Evolutionary conservation across 352 stramenopile species (phyloP), one percentile per base, ranked within the genome.

Genomic region (Phytophthora cactorum): DNA sequence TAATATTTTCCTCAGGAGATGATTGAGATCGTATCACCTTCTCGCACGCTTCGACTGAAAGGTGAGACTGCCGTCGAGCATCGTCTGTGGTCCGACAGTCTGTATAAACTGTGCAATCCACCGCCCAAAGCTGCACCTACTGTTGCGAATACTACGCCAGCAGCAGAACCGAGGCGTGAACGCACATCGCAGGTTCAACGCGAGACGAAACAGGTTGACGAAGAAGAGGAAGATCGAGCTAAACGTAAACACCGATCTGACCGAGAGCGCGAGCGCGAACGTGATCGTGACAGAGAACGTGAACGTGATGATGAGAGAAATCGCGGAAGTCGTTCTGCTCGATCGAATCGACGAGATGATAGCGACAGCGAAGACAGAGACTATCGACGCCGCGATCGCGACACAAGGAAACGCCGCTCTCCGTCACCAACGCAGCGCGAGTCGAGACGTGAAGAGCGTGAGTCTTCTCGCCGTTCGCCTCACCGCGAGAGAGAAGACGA

Each of bases 31-130:
- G 81, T 93, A 12, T 91, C 87, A 28, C 82, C 85, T 1, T 77
- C 78, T 22, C 79, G 85, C 8, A 95, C 85, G 10, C 66, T 95
- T 11, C 79, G 87, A 8, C 82, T 95, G 45, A 91, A 92, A 59
- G 85, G 87, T n/a, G 85, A 95, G 63, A 95, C 84, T 14, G 72
- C 71, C 0, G 85, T 86, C 1, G 87, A 95, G 67, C 87, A 95
- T 43, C 81, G 79, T 2, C 59, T 95, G 10, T 95, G 87, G 87
- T 88, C 83, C 3, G 85, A 95, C 53, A 95, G 86, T 69, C 73
- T 95, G 27, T 85, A 91, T 36, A 82, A 77, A 9, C 66, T 95
- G 6, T 92, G 84, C 63, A 90, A 89, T 51, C 76, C 81, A 11
- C 66, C 73, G 32, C 46, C 59, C 15, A 70, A 71, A 32, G 47